These are phyloP conservation scores for Kodamaea kaohsiungensis DNA, from an alignment of 805 yeast species.

Conservation along the genomic window DNA sequence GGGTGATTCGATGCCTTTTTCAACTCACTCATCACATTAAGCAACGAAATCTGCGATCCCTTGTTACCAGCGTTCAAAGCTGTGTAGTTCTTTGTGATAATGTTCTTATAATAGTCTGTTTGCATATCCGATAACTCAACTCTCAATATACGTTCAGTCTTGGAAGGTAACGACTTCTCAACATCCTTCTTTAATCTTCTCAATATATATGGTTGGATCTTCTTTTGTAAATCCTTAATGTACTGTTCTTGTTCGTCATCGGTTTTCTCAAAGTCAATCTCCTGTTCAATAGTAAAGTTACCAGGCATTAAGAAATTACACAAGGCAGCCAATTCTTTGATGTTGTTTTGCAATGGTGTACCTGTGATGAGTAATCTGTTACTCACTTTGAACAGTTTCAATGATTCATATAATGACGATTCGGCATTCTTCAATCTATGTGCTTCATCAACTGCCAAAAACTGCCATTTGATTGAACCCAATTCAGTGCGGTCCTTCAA, in stretches of 20 bases:
- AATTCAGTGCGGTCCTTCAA: slow-evolving; percentile 82
- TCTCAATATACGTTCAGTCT: slow-evolving; percentile 90
- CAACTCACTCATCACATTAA: slow-evolving; percentile 92
- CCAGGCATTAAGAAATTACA: slow-evolving; percentile 98
- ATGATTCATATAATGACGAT: slow-evolving; percentile 86
- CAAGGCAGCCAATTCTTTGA: slow-evolving; percentile 92
- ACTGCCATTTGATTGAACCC: slow-evolving; percentile 90
- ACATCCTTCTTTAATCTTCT: slow-evolving; percentile 96
- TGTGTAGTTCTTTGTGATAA: slow-evolving; percentile 85
- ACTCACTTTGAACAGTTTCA: slow-evolving; percentile 75
- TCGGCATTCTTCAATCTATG: slow-evolving; percentile 95
- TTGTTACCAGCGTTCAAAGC: slow-evolving; percentile 86
- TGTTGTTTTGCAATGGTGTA: slow-evolving; percentile 95
- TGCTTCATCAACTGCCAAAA: slow-evolving; percentile 97
- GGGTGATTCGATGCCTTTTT: slow-evolving; percentile 98
- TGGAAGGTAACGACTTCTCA: slow-evolving; percentile 93
- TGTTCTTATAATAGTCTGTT: slow-evolving; percentile 92
- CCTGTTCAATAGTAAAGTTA: slow-evolving; percentile 83
- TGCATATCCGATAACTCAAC: slow-evolving; percentile 95
- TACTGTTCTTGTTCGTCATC: slow-evolving; percentile 85
- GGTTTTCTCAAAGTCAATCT: slow-evolving; percentile 91
- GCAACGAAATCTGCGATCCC: slow-evolving; percentile 78
- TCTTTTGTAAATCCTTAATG: slow-evolving; percentile 79
- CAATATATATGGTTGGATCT: slow-evolving; percentile 87
- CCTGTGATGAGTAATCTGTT: slow-evolving; percentile 93